Conservation (phyloP, 257 asterid genomes). For the Gynochthodes officinalis region DNA sequence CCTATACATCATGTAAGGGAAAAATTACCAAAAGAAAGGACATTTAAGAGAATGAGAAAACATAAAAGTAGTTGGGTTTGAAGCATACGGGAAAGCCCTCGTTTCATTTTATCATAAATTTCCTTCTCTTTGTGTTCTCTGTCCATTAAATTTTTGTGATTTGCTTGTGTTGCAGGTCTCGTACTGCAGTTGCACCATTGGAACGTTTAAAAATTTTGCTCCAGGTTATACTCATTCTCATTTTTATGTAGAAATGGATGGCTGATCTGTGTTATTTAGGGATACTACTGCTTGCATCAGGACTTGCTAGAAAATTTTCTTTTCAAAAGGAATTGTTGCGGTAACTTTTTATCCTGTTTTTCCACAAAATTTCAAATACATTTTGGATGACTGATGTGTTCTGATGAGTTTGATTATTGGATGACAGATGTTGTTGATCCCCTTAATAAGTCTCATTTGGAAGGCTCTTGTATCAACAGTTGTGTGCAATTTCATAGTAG, state of each 20-base stretch:
- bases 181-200: constrained; percentile 94
- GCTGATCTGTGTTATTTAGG: neutral
- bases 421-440: neutral
- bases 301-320: neutral
- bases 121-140: neutral
- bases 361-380: no score
- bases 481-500: neutral
- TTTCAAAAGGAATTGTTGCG: neutral
- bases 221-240: constrained; percentile 46
- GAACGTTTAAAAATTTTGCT: constrained; percentile 88
- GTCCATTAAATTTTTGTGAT: neutral
- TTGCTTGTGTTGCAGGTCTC: constrained; percentile 52
- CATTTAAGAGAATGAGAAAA: neutral
- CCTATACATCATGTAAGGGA: neutral
- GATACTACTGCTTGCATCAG: neutral
- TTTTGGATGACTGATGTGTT: no score
- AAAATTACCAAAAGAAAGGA: neutral
- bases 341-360: no score
- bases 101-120: neutral
- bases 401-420: neutral
- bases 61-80: neutral
- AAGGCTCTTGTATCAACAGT: neutral
- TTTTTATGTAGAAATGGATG: neutral
- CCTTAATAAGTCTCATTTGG: neutral
- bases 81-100: neutral